phyloP scores from a whole-genome alignment of 2,329 filamentous ascomycete species.

The Fonsecaea erecta region DNA sequence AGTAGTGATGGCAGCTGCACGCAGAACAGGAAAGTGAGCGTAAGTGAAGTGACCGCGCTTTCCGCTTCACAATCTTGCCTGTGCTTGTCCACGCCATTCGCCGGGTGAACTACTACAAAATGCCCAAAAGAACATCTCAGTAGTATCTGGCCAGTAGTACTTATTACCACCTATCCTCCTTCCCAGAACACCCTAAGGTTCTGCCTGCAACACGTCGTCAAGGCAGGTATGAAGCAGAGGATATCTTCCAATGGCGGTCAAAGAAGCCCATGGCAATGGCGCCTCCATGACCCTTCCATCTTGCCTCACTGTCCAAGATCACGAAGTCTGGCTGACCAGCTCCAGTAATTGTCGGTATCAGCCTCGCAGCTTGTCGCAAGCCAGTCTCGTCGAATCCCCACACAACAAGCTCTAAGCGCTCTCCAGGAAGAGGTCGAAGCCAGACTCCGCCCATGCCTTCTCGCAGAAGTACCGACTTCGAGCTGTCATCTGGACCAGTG shows the following conservation, averaged over 20 bases:
- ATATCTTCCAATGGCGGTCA: conserved; percentile 59
- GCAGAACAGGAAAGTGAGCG: not conserved
- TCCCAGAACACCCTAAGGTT: not conserved
- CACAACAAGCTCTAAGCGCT: conserved; percentile 59
- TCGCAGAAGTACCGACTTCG: conserved; percentile 41
- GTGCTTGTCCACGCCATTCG: not conserved
- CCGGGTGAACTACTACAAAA: not conserved
- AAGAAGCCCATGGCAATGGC: conserved; percentile 61
- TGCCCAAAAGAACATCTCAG: not conserved
- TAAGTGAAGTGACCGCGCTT: conserved; percentile 4
- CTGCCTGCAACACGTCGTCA: not conserved
- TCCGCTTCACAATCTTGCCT: not conserved
- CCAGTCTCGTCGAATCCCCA: conserved; percentile 59
- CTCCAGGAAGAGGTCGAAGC: conserved; percentile 53
- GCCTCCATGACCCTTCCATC: conserved; percentile 59
- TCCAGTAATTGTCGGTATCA: conserved; percentile 62
- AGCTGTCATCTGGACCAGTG: conserved; percentile 31
- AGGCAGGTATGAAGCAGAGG: conserved; percentile 49
- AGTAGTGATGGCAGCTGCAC: conserved; percentile 5
- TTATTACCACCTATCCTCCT: not conserved
- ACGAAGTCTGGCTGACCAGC: conserved; percentile 64
- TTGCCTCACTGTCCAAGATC: conserved; percentile 52
- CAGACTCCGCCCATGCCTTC: conserved; percentile 56
- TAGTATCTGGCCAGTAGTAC: not conserved
- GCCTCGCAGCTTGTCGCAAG: conserved; percentile 55